These are phyloP conservation scores for Ophiostoma populinum DNA, from an alignment of 2,329 filamentous ascomycete genomes.

Conservation along the genomic window DNA sequence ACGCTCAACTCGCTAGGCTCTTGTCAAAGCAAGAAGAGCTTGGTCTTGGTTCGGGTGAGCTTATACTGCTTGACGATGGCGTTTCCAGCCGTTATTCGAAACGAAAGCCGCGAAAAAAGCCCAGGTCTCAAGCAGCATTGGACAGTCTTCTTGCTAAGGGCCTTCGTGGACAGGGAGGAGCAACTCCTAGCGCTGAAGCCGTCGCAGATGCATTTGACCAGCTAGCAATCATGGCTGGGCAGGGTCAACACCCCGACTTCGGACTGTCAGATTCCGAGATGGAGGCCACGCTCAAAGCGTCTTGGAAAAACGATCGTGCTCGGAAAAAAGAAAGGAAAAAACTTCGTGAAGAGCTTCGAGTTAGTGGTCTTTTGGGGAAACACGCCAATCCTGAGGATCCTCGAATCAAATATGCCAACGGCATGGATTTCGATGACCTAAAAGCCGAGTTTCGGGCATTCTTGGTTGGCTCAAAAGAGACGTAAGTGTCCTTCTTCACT, in stretches of 20 bases:
- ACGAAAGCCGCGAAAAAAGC: background rate
- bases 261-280: slow-evolving; percentile 51
- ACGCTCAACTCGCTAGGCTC: slow-evolving; percentile 44
- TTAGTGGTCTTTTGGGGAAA: slow-evolving; percentile 47
- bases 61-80: slow-evolving; percentile 37
- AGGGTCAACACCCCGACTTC: background rate
- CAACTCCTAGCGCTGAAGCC: slow-evolving; percentile 23
- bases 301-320: slow-evolving; percentile 50
- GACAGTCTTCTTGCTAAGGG: background rate
- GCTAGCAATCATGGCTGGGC: slow-evolving; percentile 56
- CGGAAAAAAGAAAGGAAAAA: slow-evolving; percentile 56
- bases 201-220: slow-evolving; percentile 40
- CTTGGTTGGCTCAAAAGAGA: slow-evolving; percentile 42
- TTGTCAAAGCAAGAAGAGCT: slow-evolving; percentile 46
- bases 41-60: slow-evolving; percentile 40
- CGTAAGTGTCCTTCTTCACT: slow-evolving; percentile 27
- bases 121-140: background rate
- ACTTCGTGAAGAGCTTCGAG: slow-evolving; percentile 50
- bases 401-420: slow-evolving; percentile 52
- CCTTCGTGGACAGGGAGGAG: slow-evolving; percentile 11
- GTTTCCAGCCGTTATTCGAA: no score
- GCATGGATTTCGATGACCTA: slow-evolving; percentile 54
- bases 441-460: slow-evolving; percentile 58
- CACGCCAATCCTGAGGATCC: slow-evolving; percentile 39
- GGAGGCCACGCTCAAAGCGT: slow-evolving; percentile 36